Evolutionary conservation across 177 flowering plant genomes (phyloP), one percentile per base, ranked within the genome.

Genomic region (Vitis hybrid): DNA sequence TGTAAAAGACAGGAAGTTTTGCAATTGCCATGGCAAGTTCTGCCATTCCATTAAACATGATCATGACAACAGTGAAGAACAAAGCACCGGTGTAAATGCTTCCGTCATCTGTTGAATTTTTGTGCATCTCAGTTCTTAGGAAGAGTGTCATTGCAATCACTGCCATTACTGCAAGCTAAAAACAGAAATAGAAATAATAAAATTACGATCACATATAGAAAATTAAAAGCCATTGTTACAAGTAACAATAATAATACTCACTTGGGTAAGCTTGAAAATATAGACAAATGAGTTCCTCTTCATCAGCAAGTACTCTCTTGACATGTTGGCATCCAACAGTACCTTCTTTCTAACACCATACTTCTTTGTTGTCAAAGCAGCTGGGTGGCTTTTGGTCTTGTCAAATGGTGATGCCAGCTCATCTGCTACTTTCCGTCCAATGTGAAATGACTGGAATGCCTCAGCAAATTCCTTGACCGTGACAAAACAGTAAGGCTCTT

Each of bases 391-490:
- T 18, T 68, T 72, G 4, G 14, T 10, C 55, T 50, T 69, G 51
- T 77, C 80, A 67, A 60, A 77, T 11, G 77, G 80, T 11, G 30
- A 21, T 15, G 67, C 64, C 58, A 77, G 74, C 54, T 77, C 80
- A 12, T 46, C 61, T 15, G 10, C 60, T 1, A 77, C 54, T 52
- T 12, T 61, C 19, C 59, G 40, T 10, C 80, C 80, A 14, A 73
- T 56, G 57, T 74, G 77, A 60, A 15, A 32, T 32, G 35, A 32
- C 3, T 32, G 35, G 35, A 32, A 32, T 32, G 35, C 35, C 35
- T 32, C 35, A 32, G 35, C 35, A 32, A 32, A 32, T 5, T 74
- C 35, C 35, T 32, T 32, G 35, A 32, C 35, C 0, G 35, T 32
- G 35, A 32, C 35, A 32, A 32, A 32, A 32, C 35, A 0, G 35